Evolutionary conservation across 164 flowering plant genomes (phyloP).

Genomic region (Magnolia officinalis): DNA sequence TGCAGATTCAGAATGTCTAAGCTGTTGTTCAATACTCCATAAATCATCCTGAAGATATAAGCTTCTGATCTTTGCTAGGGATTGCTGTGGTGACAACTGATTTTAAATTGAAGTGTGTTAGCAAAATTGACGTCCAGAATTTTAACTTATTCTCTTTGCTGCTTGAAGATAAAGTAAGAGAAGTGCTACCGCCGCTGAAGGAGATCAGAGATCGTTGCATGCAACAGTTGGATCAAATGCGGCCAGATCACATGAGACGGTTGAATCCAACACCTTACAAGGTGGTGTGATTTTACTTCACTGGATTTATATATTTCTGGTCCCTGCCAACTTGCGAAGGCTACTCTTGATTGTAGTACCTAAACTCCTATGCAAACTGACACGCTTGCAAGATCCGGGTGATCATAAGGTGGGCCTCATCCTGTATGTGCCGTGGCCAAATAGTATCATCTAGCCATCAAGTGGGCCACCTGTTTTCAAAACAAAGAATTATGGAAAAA

Average conservation of each 20-base stretch:
- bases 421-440: not conserved
- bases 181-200: constrained; percentile 56
- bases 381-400: not conserved
- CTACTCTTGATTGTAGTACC: no score
- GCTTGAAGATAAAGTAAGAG: constrained; percentile 54
- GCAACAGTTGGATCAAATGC: constrained; percentile 80
- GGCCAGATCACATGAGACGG: constrained; percentile 97
- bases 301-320: not conserved
- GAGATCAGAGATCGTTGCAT: constrained; percentile 75
- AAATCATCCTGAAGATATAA: not conserved
- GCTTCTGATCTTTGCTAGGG: not conserved
- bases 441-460: not conserved
- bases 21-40: not conserved
- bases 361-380: not conserved
- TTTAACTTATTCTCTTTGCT: constrained; percentile 1
- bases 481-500: not conserved
- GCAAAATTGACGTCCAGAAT: no score
- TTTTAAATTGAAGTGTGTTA: no score
- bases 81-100: not conserved
- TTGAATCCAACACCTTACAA: constrained; percentile 98
- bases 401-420: not conserved
- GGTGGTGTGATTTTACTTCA: constrained; percentile 33
- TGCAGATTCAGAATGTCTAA: not conserved
- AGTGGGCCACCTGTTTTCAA: not conserved
- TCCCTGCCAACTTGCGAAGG: not conserved